Base-by-base conservation (phyloP, 306 rosid genomes). In the Trifolium repens region DNA sequence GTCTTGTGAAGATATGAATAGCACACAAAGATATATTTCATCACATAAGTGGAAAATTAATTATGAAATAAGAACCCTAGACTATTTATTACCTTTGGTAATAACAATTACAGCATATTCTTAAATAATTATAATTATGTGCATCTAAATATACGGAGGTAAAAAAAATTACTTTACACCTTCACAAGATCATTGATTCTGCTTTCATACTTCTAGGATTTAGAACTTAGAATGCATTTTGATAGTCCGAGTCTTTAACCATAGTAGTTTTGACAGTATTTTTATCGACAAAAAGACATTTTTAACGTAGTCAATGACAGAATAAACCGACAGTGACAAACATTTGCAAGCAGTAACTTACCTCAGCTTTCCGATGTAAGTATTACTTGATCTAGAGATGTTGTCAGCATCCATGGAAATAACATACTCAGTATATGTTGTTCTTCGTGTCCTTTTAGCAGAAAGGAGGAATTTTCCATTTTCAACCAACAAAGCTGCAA, bases 381-480 rank as follows among this genome's bases (percentile, higher is more conserved):
- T 87, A 87, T 85, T 88, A 77, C 96, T 92, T 15, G 97, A 92
- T 84, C 96, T 87, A 10, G 96, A 90, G 74, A 90, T 90, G 80
- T 87, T 87, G 82, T 85, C 96, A 74, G 93, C 96, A 78, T 92
- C 89, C 97, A 92, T 90, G 62, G 97, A 92, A 83, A 92, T 90
- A 53, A 92, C 93, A 42, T 92, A 90, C 76, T 92, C 97, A n/a
- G 97, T 92, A 84, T 85, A 92, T 26, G 97, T 92, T 49, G 97
- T 90, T 83, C 97, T 87, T 61, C 97, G 70, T 1, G 90, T 90
- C 78, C 96, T 87, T 87, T 90, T 92, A 16, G 97, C 97, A 67
- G 97, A 92, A 50, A 92, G 96, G 73, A 92, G 97, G 83, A 92
- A 92, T 42, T 92, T 92, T 68, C 97, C 97, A 83, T 90, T 92